Base-by-base conservation (phyloP, 495 filamentous ascomycete genomes). In the Penicillium lagena region DNA sequence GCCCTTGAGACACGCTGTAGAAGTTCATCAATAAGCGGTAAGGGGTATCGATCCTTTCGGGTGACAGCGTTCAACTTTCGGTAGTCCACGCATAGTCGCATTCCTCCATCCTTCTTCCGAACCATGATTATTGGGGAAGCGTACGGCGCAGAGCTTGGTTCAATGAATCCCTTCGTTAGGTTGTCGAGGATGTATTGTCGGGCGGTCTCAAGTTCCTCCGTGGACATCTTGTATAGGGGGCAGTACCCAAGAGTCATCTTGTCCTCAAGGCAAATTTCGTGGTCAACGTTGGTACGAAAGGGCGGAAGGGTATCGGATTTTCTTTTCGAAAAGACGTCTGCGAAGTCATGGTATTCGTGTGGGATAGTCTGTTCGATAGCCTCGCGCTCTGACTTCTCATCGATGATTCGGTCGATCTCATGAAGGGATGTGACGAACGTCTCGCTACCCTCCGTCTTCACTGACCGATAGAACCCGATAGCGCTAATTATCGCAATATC, bases 1-100 rank as follows among this genome's bases (percentile, higher is more conserved):
- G 58, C 55, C 33, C 46, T 48, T 0, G 13, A 27, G 0, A 79
- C 27, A 0, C 48, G 17, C n/a, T 51, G 27, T 4, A 78, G 35
- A 0, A 60, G 56, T 40, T 80, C 62, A n/a, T 71, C 36, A 15
- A 77, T 73, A 9, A 75, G 35, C 0, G 68, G 72, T 0, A 79
- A 35, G 0, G 67, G 64, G 38, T 76, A 73, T 1, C 51, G 29
- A 33, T 80, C 63, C 44, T 72, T 73, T 4, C 46, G 51, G 0
- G 60, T 78, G 0, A 76, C 39, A 0, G 27, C 37, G 43, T 80
- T 80, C 1, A 78, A 38, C 7, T 49, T 52, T 5, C 55, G 44
- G 40, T 72, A 79, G 37, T 79, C 60, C 0, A 77, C 50, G 58
- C 61, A 79, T 32, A 82, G 49, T 0, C 58, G 40, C 0, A 76